These are phyloP conservation scores for Globisporangium heterothallicum DNA, from an alignment of 352 stramenopile genomes.

Conservation along the genomic window DNA sequence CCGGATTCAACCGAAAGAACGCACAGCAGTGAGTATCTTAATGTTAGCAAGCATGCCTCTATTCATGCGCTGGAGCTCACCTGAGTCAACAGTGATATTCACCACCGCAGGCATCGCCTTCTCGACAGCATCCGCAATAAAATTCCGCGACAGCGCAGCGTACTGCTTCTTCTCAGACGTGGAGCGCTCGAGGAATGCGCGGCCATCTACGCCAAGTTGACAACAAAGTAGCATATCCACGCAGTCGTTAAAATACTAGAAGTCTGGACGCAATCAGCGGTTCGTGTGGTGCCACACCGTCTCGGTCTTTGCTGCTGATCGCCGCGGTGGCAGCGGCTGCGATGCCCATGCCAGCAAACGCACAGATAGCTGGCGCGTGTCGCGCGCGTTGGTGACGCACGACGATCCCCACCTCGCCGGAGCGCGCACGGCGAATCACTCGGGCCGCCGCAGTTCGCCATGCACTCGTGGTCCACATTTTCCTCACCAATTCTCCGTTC, in stretches of 20 bases:
- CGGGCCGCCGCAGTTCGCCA: neutral
- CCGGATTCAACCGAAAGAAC: too few relatives aligned
- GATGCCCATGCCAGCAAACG: neutral
- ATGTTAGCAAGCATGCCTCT: too few relatives aligned
- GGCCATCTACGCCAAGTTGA: slow-evolving; percentile 12
- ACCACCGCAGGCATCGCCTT: slow-evolving; percentile 86
- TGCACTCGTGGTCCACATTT: neutral
- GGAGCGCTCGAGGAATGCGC: slow-evolving; percentile 18
- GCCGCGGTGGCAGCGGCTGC: neutral
- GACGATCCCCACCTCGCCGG: neutral
- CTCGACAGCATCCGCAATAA: slow-evolving; percentile 87
- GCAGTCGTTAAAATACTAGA: neutral
- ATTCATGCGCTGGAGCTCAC: too few relatives aligned
- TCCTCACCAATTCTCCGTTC: neutral
- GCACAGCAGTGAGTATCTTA: too few relatives aligned
- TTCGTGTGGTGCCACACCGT: slow-evolving; percentile 1
- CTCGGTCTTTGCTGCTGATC: slow-evolving; percentile 7
- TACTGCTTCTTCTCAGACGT: neutral
- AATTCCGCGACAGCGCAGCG: slow-evolving; percentile 59
- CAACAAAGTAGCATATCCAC: neutral
- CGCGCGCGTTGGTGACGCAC: neutral
- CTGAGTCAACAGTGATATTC: slow-evolving; percentile 81
- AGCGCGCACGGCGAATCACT: slow-evolving; percentile 2
- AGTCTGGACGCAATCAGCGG: neutral
- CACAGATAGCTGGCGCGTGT: slow-evolving; percentile 4